phyloP scores from a whole-genome alignment of 495 filamentous ascomycete species.

The Polyplosphaeria fusca region DNA sequence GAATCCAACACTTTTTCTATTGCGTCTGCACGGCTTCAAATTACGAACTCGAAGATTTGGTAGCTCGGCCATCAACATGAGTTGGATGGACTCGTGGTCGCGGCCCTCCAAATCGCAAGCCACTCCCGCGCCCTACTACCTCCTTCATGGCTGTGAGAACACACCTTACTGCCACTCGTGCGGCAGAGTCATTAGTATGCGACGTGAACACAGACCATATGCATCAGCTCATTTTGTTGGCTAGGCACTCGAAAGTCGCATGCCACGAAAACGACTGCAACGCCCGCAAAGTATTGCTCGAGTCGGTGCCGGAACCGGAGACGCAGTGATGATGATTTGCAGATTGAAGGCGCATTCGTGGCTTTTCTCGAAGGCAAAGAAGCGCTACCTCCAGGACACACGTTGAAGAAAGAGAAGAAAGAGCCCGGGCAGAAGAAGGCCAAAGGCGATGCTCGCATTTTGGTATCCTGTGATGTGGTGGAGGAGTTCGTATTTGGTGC shows the following conservation, averaged over 20 bases:
- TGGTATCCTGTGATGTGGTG: constrained; percentile 34
- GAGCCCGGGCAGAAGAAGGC: constrained; percentile 14
- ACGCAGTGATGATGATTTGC: constrained; percentile 28
- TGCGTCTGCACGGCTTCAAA: neutral
- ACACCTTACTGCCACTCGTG: constrained; percentile 46
- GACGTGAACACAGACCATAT: no score
- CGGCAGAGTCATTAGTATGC: constrained; percentile 44
- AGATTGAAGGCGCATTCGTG: constrained; percentile 33
- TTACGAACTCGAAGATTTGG: no score
- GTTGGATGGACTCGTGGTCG: constrained; percentile 45
- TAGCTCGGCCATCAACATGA: constrained; percentile 37
- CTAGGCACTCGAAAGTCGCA: constrained; percentile 28
- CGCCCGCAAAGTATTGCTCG: constrained; percentile 38
- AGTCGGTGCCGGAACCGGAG: constrained; percentile 34
- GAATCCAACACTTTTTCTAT: neutral
- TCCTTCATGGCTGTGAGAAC: constrained; percentile 34
- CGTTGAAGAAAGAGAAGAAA: constrained; percentile 18
- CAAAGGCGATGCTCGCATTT: constrained; percentile 38
- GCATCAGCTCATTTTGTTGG: neutral
- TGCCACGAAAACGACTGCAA: constrained; percentile 2
- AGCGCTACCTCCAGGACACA: neutral
- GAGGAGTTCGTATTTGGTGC: constrained; percentile 41
- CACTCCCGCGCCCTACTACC: constrained; percentile 43
- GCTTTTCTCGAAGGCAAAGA: constrained; percentile 18
- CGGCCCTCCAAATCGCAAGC: constrained; percentile 39